Evolutionary conservation across 2,329 filamentous ascomycete genomes (phyloP), one percentile per base, ranked within the genome.

Genomic region (Emmonsia crescens): DNA sequence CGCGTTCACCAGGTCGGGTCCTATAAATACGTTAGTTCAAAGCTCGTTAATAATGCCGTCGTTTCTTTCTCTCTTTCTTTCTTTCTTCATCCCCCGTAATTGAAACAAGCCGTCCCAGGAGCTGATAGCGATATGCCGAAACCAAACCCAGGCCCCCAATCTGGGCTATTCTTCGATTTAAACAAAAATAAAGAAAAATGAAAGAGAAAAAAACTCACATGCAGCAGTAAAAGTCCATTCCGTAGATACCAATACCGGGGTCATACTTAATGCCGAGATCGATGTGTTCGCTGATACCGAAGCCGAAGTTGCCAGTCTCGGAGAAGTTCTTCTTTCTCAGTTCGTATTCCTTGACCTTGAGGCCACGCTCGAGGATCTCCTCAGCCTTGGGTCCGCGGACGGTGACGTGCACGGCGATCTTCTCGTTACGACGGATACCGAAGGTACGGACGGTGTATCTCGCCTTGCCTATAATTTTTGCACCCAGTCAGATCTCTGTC

Each of bases 321-420:
- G 88, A 93, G 89, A 99, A 99, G 90, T 99, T 99, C 82, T 89
- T 89, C 87, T 94, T 96, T 83, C 91, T 89, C 75, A 99, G 85
- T 82, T 99, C 94, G 85, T 99, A 99, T 84, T 99, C 94, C 91
- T 99, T 99, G 87, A 99, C 94, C 89, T 99, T 99, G 79, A 99
- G 89, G 79, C 94, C 94, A 86, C 94, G 93, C 90, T 99, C 94
- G 77, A 99, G 89, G 76, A 99, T 99, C 83, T 99, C 94, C 87
- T 99, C 94, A 68, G 94, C 94, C 89, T 90, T 96, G 82, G 94
- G 92, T 77, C 94, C 94, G 79, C 94, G 94, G 83, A 99, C 92
- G 77, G 94, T 99, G 78, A 99, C 94, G 85, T 99, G 94, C 72
- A 99, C 94, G 71, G 94, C 84, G 77, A 99, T 99, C 89, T 96